Percentiles rank a stretch among this genome's conserved stretches.
These are phyloP conservation scores for Trichosporon inkin DNA, from an alignment of 1,284 basidiomycete genomes.

Conservation along the genomic window DNA sequence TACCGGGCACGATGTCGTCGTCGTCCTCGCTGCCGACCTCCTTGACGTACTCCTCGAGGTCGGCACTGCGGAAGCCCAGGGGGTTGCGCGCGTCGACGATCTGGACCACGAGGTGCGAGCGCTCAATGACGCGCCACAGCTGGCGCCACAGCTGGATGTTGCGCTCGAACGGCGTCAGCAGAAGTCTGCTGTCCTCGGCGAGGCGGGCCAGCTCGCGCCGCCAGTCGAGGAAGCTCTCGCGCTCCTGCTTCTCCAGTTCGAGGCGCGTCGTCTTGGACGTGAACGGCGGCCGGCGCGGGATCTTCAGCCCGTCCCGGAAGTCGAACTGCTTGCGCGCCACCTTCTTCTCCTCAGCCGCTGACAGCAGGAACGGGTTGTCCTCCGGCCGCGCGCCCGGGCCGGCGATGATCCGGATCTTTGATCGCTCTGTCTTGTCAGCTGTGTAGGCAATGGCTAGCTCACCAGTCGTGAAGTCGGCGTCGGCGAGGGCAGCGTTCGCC, in stretches of 20 bases:
- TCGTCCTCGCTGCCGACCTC: slow-evolving; percentile 65
- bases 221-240: slow-evolving; percentile 85
- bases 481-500: slow-evolving; percentile 89
- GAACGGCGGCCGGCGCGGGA: slow-evolving; percentile 77
- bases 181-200: slow-evolving; percentile 56
- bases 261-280: slow-evolving; percentile 68
- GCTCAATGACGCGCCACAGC: slow-evolving; percentile 88
- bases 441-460: slow-evolving; percentile 32
- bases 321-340: slow-evolving; percentile 67
- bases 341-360: slow-evolving; percentile 74
- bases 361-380: slow-evolving; percentile 84
- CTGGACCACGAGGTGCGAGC: slow-evolving; percentile 88
- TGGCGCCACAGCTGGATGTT: slow-evolving; percentile 97
- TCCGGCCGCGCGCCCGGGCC: slow-evolving; percentile 51
- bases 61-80: slow-evolving; percentile 82
- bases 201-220: slow-evolving; percentile 78
- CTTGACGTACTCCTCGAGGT: slow-evolving; percentile 80
- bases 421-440: slow-evolving; percentile 60
- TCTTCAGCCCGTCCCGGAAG: slow-evolving; percentile 67
- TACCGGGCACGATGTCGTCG: slow-evolving; percentile 62
- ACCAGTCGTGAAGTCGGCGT: slow-evolving; percentile 96
- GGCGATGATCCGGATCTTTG: slow-evolving; percentile 86
- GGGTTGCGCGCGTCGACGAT: slow-evolving; percentile 95
- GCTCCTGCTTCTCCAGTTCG: slow-evolving; percentile 80
- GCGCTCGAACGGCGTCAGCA: slow-evolving; percentile 90